Evolutionary conservation across 2,329 filamentous ascomycete species (phyloP).

Genomic region (Colletotrichum eremochloae): DNA sequence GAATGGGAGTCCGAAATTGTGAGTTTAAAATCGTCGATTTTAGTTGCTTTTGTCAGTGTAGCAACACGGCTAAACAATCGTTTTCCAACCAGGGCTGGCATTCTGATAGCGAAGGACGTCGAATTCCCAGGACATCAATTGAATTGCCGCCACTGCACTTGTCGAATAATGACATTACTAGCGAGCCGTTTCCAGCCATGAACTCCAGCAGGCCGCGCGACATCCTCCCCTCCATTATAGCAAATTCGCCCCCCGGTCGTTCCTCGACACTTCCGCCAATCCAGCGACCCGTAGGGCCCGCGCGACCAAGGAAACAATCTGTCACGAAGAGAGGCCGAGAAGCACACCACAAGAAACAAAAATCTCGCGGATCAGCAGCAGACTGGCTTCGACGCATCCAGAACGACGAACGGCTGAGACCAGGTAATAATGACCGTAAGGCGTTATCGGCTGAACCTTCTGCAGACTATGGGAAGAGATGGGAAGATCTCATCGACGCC

Average conservation of each 20-base stretch:
- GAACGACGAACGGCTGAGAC: conserved; percentile 74
- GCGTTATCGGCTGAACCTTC: conserved; percentile 88
- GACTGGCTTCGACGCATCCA: conserved; percentile 73
- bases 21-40: conserved; percentile 55
- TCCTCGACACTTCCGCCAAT: conserved; percentile 90
- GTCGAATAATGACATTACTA: conserved; percentile 72
- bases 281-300: conserved; percentile 78
- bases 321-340: conserved; percentile 83
- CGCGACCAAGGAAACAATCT: conserved; percentile 86
- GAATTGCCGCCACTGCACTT: conserved; percentile 79
- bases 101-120: conserved; percentile 77
- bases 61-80: conserved; percentile 36
- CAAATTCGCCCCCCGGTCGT: conserved; percentile 85
- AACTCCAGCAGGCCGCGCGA: conserved; percentile 75
- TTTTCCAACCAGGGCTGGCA: conserved; percentile 71
- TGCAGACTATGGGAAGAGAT: conserved; percentile 86
- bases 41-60: conserved; percentile 1
- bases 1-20: conserved; percentile 86
- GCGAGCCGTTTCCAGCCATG: conserved; percentile 77
- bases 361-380: conserved; percentile 77
- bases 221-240: conserved; percentile 84
- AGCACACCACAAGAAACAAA: conserved; percentile 83
- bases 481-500: conserved; percentile 96
- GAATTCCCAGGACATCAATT: conserved; percentile 75
- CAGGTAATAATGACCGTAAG: conserved; percentile 79